Evolutionary conservation across 1,284 basidiomycete genomes (phyloP), one percentile per base, ranked within the genome.

Genomic region (Ganoderma resinaceum): DNA sequence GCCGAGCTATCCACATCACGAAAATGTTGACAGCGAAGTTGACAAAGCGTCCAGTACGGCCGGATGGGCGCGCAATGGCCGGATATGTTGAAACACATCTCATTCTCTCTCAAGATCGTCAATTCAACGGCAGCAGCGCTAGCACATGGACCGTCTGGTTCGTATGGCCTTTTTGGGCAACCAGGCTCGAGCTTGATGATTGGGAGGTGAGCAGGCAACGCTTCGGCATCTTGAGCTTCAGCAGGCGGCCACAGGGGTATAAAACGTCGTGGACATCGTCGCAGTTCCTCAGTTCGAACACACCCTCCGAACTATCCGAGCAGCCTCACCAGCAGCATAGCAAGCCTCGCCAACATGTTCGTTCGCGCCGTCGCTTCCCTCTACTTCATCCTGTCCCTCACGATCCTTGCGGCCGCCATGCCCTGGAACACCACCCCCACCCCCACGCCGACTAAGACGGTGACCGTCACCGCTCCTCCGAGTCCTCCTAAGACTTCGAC

Each of bases 321-420:
- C 62, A 61, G 66, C 66, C 35, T 63, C 42, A 62, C 42, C 61
- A 67, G 61, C 66, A 67, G 58, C 57, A 67, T 23, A 23, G 46
- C 58, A 29, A 60, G 53, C 61, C 52, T 12, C 46, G 11, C 26
- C 29, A 52, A 23, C 58, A 75, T 74, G 74, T 67, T 68, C 66
- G 37, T 67, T n/a, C 74, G 71, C 35, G 61, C 60, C 66, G 31
- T 70, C 66, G 46, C 66, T 53, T 35, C 59, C 11, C 33, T 74
- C 37, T 69, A 70, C 63, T 70, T 72, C 52, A 23, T 67, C n/a
- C 53, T 73, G 42, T 68, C 71, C 38, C 63, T 75, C 16, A 33
- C 71, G 55, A 46, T 72, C 71, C 71, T 73, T 75, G 74, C 73
- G 70, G 72, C 61, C 70, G 74, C 74, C 73, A 73, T 62, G 52